Evolutionary conservation across 495 filamentous ascomycete genomes (phyloP).

Genomic region (Tuber borchii): DNA sequence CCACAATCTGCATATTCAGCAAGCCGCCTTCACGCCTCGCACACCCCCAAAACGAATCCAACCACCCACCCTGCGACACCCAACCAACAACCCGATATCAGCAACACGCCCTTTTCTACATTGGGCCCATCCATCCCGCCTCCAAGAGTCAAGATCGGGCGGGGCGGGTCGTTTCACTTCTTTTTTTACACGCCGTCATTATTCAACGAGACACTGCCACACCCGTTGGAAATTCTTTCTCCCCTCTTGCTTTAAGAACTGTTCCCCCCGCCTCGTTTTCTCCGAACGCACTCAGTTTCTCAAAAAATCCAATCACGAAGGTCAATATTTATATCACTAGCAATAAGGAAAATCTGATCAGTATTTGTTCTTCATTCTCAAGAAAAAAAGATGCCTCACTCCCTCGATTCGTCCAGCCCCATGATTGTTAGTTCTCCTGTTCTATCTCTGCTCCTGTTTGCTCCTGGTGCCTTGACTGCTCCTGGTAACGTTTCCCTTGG

Average conservation of each 20-base stretch:
- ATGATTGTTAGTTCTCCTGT: conserved; percentile 39
- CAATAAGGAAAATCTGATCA: conserved; percentile 1
- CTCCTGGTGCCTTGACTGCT: neutral
- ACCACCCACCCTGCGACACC: neutral
- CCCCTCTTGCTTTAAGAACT: conserved; percentile 10
- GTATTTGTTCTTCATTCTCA: neutral
- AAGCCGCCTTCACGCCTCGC: neutral
- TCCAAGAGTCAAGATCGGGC: conserved; percentile 6
- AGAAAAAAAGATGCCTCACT: conserved; percentile 27
- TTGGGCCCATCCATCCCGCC: neutral
- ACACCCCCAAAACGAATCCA: neutral
- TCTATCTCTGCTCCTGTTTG: neutral
- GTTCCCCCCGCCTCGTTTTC: neutral
- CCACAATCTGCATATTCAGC: conserved; percentile 11
- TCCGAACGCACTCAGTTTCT: conserved; percentile 3
- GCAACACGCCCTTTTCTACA: neutral
- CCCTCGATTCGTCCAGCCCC: conserved; percentile 39
- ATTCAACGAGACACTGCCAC: conserved; percentile 21
- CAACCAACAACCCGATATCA: conserved; percentile 19
- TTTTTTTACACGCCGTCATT: conserved; percentile 18
- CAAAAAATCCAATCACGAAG: conserved; percentile 3
- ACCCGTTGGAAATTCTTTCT: conserved; percentile 16
- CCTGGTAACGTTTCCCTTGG: neutral
- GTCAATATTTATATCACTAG: neutral
- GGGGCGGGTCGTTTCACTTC: conserved; percentile 18